These are phyloP conservation scores for Cladophialophora chaetospira DNA, from an alignment of 2,329 filamentous ascomycete species.

Conservation along the genomic window DNA sequence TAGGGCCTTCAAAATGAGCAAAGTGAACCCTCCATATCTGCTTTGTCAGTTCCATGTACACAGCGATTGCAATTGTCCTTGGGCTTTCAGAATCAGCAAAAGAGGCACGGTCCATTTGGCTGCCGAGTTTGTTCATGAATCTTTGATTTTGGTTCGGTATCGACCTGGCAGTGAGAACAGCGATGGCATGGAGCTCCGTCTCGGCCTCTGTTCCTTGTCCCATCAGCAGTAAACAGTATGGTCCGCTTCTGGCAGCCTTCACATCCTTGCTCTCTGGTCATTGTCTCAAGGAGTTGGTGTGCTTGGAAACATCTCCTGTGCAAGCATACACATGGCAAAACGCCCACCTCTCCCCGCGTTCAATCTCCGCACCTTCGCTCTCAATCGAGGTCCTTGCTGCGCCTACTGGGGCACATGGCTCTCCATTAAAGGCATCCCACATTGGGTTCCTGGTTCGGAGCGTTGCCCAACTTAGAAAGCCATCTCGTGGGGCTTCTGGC, in stretches of 20 bases:
- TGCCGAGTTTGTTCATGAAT: not conserved
- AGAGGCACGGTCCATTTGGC: too few relatives aligned
- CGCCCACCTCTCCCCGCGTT: not conserved
- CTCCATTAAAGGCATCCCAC: too few relatives aligned
- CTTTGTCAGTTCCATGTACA: too few relatives aligned
- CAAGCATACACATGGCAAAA: conserved; percentile 3
- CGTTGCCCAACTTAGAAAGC: conserved; percentile 72
- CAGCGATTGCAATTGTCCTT: too few relatives aligned
- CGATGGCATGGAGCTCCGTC: not conserved
- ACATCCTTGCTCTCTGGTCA: conserved; percentile 1
- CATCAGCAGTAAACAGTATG: too few relatives aligned
- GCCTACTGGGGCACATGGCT: too few relatives aligned
- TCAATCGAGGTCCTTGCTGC: too few relatives aligned
- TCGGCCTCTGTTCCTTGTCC: not conserved
- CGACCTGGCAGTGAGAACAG: not conserved
- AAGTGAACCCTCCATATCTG: too few relatives aligned
- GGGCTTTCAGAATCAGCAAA: not conserved
- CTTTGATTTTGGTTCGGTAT: not conserved
- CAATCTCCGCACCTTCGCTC: not conserved
- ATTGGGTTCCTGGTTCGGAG: too few relatives aligned
- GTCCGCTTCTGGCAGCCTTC: too few relatives aligned
- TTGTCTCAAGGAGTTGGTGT: not conserved
- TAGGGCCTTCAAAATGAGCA: too few relatives aligned
- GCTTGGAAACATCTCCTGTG: conserved; percentile 9
- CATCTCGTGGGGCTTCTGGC: conserved; percentile 99